Percentiles rank a stretch among this genome's conserved stretches.
Conservation (phyloP, 2,329 filamentous ascomycete species). For the Xylariaceae sp. region DNA sequence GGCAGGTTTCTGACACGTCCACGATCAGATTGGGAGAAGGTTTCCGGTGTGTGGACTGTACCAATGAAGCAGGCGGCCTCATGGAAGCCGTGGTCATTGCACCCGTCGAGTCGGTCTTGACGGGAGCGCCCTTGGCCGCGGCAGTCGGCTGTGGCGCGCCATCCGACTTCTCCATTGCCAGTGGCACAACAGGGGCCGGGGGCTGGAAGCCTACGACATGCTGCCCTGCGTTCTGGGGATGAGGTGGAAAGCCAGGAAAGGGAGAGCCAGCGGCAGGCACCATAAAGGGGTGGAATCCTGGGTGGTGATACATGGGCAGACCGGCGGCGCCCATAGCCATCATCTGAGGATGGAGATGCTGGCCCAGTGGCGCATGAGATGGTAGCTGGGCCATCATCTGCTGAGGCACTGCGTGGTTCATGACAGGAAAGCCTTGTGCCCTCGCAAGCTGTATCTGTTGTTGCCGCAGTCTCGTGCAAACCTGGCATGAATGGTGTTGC, state of each 20-base stretch:
- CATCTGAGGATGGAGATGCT: constrained; percentile 20
- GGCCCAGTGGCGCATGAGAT: constrained; percentile 15
- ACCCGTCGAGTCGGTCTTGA: background rate
- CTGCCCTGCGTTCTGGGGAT: too few species aligned
- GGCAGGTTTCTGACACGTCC: constrained; percentile 41
- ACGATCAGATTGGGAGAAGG: constrained; percentile 33
- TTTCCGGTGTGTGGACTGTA: constrained; percentile 25
- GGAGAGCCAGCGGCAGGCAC: constrained; percentile 16
- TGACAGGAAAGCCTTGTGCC: constrained; percentile 18
- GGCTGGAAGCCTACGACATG: too few species aligned
- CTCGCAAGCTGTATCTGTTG: constrained; percentile 19
- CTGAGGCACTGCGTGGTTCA: constrained; percentile 14
- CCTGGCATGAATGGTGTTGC: constrained; percentile 22
- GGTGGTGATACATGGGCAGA: constrained; percentile 13
- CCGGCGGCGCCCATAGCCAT: constrained; percentile 16
- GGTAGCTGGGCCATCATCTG: constrained; percentile 17
- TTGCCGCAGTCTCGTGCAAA: constrained; percentile 23
- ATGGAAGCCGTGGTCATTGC: background rate
- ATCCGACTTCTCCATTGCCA: too few species aligned
- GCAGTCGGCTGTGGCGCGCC: too few species aligned
- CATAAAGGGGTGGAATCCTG: constrained; percentile 19
- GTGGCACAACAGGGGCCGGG: too few species aligned
- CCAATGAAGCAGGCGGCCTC: constrained; percentile 19
- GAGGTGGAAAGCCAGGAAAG: constrained; percentile 12
- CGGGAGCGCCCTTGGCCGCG: too few species aligned